Percentiles rank a stretch among this genome's conserved stretches.
Evolutionary conservation across 2,329 filamentous ascomycete genomes (phyloP).

Genomic region (Exophiala dermatitidis): DNA sequence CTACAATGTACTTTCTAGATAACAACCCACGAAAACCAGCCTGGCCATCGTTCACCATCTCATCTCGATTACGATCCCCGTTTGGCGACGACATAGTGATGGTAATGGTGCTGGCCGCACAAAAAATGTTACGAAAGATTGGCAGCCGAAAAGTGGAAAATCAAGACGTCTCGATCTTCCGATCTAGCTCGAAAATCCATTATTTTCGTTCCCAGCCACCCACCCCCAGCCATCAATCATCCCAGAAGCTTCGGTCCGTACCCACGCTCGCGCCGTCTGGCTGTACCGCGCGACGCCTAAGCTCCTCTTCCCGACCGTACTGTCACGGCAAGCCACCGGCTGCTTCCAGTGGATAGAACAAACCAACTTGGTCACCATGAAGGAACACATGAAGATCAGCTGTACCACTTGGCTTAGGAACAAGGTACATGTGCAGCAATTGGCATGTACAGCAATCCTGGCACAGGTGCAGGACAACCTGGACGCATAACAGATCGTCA

Average conservation of each 20-base stretch:
- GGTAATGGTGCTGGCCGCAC: not conserved
- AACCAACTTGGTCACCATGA: conserved; percentile 1
- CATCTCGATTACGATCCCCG: not conserved
- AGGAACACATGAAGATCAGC: not conserved
- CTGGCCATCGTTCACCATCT: too few species aligned
- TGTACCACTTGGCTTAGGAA: too few species aligned
- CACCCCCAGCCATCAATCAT: conserved; percentile 7
- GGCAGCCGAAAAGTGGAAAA: conserved; percentile 1
- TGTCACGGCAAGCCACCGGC: conserved; percentile 3
- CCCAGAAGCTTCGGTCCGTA: conserved; percentile 20
- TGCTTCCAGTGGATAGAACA: conserved; percentile 5
- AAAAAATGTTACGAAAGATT: not conserved
- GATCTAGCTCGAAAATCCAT: not conserved
- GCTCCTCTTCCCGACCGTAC: conserved; percentile 12
- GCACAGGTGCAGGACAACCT: not conserved
- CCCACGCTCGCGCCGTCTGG: conserved; percentile 20
- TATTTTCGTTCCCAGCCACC: conserved; percentile 16
- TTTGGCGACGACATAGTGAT: not conserved
- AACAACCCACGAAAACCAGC: too few species aligned
- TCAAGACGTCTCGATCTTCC: not conserved
- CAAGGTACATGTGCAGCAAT: too few species aligned
- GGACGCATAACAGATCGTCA: conserved; percentile 18
- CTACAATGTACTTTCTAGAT: too few species aligned
- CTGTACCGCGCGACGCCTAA: conserved; percentile 17
- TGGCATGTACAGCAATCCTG: conserved; percentile 6